phyloP scores from a whole-genome alignment of 805 yeast species.

The Metschnikowia reukaufii region DNA sequence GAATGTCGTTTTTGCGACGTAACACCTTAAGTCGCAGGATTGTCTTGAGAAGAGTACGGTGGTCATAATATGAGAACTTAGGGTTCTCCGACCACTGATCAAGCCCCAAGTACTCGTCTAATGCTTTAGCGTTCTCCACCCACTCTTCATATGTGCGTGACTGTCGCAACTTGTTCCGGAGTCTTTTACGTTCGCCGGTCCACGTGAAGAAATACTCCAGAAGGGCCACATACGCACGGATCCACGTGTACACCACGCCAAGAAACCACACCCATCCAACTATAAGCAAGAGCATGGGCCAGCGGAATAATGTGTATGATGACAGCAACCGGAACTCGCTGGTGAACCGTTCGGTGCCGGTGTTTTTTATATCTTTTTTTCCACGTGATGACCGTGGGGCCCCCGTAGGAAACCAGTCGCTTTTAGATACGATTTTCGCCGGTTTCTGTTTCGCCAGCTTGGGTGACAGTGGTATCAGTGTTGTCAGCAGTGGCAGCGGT shows the following conservation, averaged over 20 bases:
- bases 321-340: conserved; percentile 41
- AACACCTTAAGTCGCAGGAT: conserved; percentile 41
- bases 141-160: conserved; percentile 61
- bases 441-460: conserved; percentile 12
- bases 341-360: conserved; percentile 20
- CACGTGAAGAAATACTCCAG: conserved; percentile 61
- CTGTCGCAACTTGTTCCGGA: conserved; percentile 50
- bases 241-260: conserved; percentile 47
- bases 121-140: conserved; percentile 53
- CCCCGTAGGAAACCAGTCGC: conserved; percentile 31
- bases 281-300: conserved; percentile 60
- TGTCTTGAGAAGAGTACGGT: conserved; percentile 53
- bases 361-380: conserved; percentile 4
- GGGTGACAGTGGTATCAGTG: background rate
- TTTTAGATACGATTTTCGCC: conserved; percentile 23
- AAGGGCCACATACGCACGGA: conserved; percentile 61
- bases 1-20: conserved; percentile 30
- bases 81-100: conserved; percentile 65
- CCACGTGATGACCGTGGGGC: conserved; percentile 8
- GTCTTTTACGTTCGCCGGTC: conserved; percentile 53
- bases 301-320: conserved; percentile 49
- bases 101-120: conserved; percentile 60
- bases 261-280: conserved; percentile 54
- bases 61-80: conserved; percentile 66
- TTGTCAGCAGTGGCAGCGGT: background rate